Base-by-base conservation (phyloP, 495 filamentous ascomycete genomes). In the Paragyromitra xinjiangensis region DNA sequence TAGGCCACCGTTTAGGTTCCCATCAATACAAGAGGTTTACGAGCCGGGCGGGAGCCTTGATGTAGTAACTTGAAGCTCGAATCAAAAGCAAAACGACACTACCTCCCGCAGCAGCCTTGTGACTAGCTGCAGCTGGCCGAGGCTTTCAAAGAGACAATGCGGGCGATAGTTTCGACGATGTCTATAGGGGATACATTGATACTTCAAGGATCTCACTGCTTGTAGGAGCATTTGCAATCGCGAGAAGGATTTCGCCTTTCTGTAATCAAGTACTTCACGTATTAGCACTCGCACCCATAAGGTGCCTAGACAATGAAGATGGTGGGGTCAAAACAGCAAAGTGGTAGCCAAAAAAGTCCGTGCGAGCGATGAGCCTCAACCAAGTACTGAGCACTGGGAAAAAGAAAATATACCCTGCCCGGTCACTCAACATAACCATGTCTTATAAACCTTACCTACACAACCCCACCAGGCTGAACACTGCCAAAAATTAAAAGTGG, bases 281-380 rank as follows among this genome's bases (percentile, higher is more conserved):
- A 42, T 58, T 71, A 71, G 68, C 68, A 71, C 68, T 71, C 68
- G 68, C 68, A 63, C 42, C 37, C 8, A 24, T 63, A 62, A 40
- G 44, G 42, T 40, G 22, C 44, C 39, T 51, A 8, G 39, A 48
- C 19, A 39, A 37, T 39, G 24, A 34, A 59, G 53, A 50, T 34
- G 6, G 37, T 37, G 39, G 34, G 56, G 53, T 16, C 37, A 19
- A 37, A 39, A 12, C 7, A 48, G 24, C 22, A 37, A 61, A 16
- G 53, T 34, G 51, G 50, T 61, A 37, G 14, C 37, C 16, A n/a
- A 51, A 58, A 44, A 19, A 69, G 55, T 61, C 55, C 24, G 66
- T 59, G 53, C 51, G 63, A 65, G 22, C 37, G 16, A 48, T 40
- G 63, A 65, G 42, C 56, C 44, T 37, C n/a, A 61, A 51, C 4